Percentiles rank a stretch among this genome's conserved stretches.
Evolutionary conservation across 768 basidiomycete species (phyloP).

Genomic region (Suillus weaverae): DNA sequence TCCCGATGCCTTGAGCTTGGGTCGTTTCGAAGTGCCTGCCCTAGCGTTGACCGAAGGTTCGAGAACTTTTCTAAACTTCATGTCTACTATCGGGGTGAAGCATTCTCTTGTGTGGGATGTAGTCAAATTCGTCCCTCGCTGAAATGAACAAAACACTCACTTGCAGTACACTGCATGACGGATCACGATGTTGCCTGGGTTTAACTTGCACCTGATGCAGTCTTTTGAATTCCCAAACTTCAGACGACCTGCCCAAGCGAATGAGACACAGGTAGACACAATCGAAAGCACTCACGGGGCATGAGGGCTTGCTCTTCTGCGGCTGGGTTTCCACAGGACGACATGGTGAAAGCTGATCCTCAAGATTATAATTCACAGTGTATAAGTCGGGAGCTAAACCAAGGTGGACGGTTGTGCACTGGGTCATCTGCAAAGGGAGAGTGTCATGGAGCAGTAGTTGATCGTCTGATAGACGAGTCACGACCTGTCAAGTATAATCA

Average conservation of each 20-base stretch:
- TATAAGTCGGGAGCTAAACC: not conserved
- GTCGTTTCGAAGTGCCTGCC: conserved; percentile 56
- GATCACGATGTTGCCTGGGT: conserved; percentile 66
- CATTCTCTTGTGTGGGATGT: conserved; percentile 47
- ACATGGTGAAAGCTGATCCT: conserved; percentile 20
- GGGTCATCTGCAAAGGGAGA: not conserved
- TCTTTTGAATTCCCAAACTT: conserved; percentile 66
- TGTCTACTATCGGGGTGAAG: conserved; percentile 59
- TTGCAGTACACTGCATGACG: conserved; percentile 86
- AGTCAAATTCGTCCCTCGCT: not conserved
- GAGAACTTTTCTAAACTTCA: conserved; percentile 64
- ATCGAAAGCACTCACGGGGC: conserved; percentile 50
- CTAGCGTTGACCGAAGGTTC: conserved; percentile 63
- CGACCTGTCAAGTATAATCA: not conserved
- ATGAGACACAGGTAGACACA: not conserved
- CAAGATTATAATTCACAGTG: not conserved
- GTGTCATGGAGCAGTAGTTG: not conserved
- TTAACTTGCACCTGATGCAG: conserved; percentile 76
- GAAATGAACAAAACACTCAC: conserved; percentile 35
- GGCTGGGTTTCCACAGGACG: conserved; percentile 66
- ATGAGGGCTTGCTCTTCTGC: conserved; percentile 61
- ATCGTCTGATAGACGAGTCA: not conserved
- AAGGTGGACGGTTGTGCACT: not conserved
- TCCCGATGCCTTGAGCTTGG: conserved; percentile 63
- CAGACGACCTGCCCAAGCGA: conserved; percentile 46